phyloP scores from a whole-genome alignment of 2,329 filamentous ascomycete genomes.

The Berkeleyomyces basicola region DNA sequence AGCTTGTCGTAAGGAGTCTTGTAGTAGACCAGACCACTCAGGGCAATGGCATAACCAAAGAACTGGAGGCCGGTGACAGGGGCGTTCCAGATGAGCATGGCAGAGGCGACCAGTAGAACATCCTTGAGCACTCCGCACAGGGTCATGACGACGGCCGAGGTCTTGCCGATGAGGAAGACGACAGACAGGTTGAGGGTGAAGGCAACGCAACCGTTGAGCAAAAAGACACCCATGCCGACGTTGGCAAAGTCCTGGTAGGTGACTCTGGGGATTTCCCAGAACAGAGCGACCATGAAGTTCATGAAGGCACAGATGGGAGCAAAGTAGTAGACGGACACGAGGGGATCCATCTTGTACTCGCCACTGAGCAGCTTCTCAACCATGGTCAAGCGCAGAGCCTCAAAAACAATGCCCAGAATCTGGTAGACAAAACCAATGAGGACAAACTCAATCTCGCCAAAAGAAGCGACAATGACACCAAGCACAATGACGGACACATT shows the following conservation, averaged over 20 bases:
- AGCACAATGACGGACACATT: constrained; percentile 93
- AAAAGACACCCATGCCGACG: constrained; percentile 55
- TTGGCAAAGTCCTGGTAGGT: constrained; percentile 53
- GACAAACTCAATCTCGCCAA: constrained; percentile 91
- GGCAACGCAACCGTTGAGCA: constrained; percentile 61
- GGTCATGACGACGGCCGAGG: constrained; percentile 70
- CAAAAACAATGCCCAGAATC: constrained; percentile 61
- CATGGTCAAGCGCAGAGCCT: constrained; percentile 70
- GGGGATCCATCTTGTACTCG: constrained; percentile 83
- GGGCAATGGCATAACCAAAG: constrained; percentile 69
- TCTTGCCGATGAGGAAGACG: constrained; percentile 77
- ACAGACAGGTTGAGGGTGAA: constrained; percentile 75
- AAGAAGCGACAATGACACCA: constrained; percentile 84
- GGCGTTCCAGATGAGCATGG: constrained; percentile 68
- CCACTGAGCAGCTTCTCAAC: constrained; percentile 67
- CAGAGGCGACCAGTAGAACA: constrained; percentile 63
- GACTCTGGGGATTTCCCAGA: constrained; percentile 57
- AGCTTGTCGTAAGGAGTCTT: constrained; percentile 61
- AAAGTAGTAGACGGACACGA: constrained; percentile 82
- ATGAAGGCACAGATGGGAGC: constrained; percentile 69
- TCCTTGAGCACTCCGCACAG: constrained; percentile 81
- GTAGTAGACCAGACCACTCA: constrained; percentile 64
- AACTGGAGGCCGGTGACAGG: constrained; percentile 59
- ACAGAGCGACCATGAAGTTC: constrained; percentile 57
- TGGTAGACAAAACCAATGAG: constrained; percentile 66